Percentiles rank a stretch among this genome's conserved stretches.
Evolutionary conservation across 768 basidiomycete genomes (phyloP).

Genomic region (Galerina sulciceps): DNA sequence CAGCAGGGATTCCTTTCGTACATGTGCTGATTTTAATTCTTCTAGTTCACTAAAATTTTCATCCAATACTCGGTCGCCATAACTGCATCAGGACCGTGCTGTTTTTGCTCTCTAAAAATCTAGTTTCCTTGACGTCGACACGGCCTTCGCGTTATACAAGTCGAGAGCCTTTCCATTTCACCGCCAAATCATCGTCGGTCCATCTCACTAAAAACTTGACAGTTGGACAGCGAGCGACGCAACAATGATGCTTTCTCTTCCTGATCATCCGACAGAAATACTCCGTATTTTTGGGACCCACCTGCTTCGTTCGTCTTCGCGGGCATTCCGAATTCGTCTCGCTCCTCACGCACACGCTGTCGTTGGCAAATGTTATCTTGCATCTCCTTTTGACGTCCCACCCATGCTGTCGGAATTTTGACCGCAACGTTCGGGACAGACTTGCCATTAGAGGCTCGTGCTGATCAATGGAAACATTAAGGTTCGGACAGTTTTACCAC

Average conservation of each 20-base stretch:
- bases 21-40: neutral
- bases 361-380: neutral
- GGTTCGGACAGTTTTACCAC: neutral
- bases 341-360: slow-evolving; percentile 4
- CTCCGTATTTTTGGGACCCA: neutral
- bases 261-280: neutral
- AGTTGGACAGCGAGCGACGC: slow-evolving; percentile 3
- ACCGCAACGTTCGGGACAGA: neutral
- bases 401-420: neutral
- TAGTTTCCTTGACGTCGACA: too few species aligned
- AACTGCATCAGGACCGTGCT: too few species aligned
- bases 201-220: neutral
- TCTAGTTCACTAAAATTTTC: too few species aligned
- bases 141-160: neutral
- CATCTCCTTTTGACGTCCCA: neutral
- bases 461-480: slow-evolving; percentile 4
- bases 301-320: neutral
- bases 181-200: neutral
- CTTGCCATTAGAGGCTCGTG: neutral
- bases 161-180: neutral
- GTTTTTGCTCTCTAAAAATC: too few species aligned
- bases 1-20: neutral
- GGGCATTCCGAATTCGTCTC: neutral
- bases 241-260: neutral
- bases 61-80: too few species aligned